Base-by-base conservation (phyloP, 805 yeast species). In the Kurtzmaniella fragi region DNA sequence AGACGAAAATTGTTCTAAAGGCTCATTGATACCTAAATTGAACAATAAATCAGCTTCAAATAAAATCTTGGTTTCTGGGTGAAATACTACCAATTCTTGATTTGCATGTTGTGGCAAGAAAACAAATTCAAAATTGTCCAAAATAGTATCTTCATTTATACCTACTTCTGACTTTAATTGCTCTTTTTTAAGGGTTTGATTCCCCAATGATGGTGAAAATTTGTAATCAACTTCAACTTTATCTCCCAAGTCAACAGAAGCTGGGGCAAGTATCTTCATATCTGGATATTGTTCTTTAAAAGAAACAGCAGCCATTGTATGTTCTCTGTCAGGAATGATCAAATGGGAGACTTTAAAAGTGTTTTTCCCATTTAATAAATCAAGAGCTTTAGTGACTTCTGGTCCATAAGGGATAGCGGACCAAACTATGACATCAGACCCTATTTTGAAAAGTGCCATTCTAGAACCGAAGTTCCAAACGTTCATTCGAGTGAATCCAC, bases 261-360 rank as follows among this genome's bases (percentile, higher is more conserved):
- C 77, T 59, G 75, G 69, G 5, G 81, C 85, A 43, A 82, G 67
- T 20, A 82, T 55, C 48, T 73, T 70, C 35, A 77, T 56, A 2
- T 63, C 50, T 3, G 86, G 84, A 52, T 62, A 70, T 39, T 59
- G 56, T 14, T 65, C 61, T 51, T 75, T 72, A 59, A 80, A 74
- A 11, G 73, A 70, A 17, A 57, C 51, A 10, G 80, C 75, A 2
- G 82, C 84, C 76, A 82, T 59, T 1, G 84, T 78, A 51, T 82
- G 89, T 45, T 78, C 84, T 26, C 46, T 50, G 50, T 82, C 85
- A 2, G 88, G 87, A 34, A 82, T 67, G 31, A 83, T 66, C 28
- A 79, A 61, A 44, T 77, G 73, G 2, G 71, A 54, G 31, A 79
- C 65, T 23, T 69, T 66, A 43, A 48, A 52, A 25, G 55, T 48